Conservation (phyloP, 805 yeast species). For the Blastobotrys robertii region DNA sequence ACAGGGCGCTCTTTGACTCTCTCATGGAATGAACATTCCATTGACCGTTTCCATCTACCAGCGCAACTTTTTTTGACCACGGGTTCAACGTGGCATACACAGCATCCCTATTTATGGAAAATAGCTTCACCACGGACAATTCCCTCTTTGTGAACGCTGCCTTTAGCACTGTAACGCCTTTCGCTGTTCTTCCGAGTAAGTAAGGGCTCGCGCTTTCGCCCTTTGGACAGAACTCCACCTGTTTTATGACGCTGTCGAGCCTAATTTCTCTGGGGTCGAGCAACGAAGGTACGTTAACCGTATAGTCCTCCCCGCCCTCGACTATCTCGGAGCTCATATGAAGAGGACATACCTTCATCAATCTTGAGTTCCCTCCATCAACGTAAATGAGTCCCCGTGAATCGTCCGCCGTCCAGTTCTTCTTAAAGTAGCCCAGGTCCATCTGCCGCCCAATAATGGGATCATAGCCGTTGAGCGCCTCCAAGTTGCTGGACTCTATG, state of each 20-base stretch:
- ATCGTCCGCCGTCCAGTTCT: background rate
- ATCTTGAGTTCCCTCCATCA: too few relatives aligned
- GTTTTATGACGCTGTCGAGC: conserved; percentile 3
- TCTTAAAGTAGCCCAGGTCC: conserved; percentile 3
- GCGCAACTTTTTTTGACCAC: conserved; percentile 22
- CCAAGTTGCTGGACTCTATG: conserved; percentile 6
- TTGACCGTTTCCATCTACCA: conserved; percentile 37
- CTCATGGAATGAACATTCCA: conserved; percentile 22
- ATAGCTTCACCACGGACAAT: background rate
- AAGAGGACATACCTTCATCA: too few relatives aligned
- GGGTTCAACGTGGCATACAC: conserved; percentile 34
- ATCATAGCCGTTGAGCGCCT: conserved; percentile 8
- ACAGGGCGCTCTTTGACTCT: background rate
- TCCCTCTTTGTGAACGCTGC: conserved; percentile 3
- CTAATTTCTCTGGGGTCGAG: conserved; percentile 4
- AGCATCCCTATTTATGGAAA: background rate
- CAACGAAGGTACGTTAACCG: background rate
- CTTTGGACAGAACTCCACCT: background rate
- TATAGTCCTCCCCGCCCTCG: background rate
- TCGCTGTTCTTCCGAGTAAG: conserved; percentile 12
- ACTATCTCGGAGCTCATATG: too few relatives aligned
- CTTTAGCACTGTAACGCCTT: background rate
- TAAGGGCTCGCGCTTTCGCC: conserved; percentile 4
- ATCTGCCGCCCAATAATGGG: conserved; percentile 9
- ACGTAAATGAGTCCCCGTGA: too few relatives aligned